Conservation (phyloP, 176 grass and related monocot genomes). For the Zoysia japonica region DNA sequence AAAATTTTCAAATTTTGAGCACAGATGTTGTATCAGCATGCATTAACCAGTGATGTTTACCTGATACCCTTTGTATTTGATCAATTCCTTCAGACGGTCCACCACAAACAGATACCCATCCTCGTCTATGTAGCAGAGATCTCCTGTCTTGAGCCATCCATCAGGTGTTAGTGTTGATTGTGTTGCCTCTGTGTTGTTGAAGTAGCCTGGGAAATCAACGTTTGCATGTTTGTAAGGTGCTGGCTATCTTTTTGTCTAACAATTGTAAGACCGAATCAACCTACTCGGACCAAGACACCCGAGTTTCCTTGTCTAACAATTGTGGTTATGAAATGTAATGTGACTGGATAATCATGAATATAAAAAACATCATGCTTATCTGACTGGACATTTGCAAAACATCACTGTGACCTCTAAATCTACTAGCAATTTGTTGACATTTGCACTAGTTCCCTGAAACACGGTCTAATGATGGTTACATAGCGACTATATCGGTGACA, state of each 20-base stretch:
- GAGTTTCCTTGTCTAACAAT: too few species aligned
- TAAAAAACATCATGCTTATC: neutral
- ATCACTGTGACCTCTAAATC: too few species aligned
- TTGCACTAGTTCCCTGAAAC: too few species aligned
- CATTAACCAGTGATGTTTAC: slow-evolving; percentile 36
- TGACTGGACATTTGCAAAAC: too few species aligned
- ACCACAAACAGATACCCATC: slow-evolving; percentile 96
- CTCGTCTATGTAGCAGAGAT: slow-evolving; percentile 95
- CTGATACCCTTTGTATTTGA: slow-evolving; percentile 99
- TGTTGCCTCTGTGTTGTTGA: slow-evolving; percentile 81
- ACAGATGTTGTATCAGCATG: neutral
- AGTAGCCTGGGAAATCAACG: slow-evolving; percentile 61
- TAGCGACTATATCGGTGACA: neutral
- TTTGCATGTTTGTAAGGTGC: slow-evolving; percentile 5
- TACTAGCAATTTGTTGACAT: too few species aligned
- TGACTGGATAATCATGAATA: neutral
- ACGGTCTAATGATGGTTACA: neutral
- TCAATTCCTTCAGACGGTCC: slow-evolving; percentile 88
- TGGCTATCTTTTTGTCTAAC: neutral
- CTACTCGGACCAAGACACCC: neutral
- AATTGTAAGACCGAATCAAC: neutral
- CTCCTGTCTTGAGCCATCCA: slow-evolving; percentile 88
- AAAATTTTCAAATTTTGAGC: neutral
- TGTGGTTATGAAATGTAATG: too few species aligned
- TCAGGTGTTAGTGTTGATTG: slow-evolving; percentile 59